Evolutionary conservation across 192 early-diverging fungal species (phyloP), one percentile per base, ranked within the genome.

Genomic region (Physocladia obscura): DNA sequence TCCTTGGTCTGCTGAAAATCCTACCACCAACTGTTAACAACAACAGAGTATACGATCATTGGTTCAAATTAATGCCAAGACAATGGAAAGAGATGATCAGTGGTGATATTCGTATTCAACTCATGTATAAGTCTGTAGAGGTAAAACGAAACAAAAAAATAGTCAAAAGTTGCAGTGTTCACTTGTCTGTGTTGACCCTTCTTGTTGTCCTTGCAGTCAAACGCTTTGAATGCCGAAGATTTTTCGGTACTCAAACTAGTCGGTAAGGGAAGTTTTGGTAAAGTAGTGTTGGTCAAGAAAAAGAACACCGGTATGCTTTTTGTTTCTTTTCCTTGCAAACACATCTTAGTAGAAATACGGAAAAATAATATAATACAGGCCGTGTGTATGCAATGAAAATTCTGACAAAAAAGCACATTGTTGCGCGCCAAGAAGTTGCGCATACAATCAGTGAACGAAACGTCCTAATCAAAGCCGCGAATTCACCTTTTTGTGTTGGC

Each of bases 401-500:
- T 6, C 82, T 93, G 2, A 78, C 81, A 50, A 93, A 93, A 72
- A 82, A 83, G 74, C 84, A 89, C 39, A 81, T 93, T 49, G 84
- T 93, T 31, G 83, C 87, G 64, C 84, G 88, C 48, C 86, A 90
- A 58, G 89, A 91, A 70, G 76, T 93, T 26, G 82, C 77, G 49
- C 91, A 92, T 65, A 92, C 91, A 5, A 73, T 93, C 1, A 82
- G 89, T 0, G 91, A 93, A 71, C 84, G 90, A 31, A 91, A 90
- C 74, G 89, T 92, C 27, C 76, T 91, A 5, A 85, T 91, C 39
- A 81, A 83, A 39, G 85, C 86, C 0, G 55, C 81, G 1, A 70
- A 78, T 24, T 86, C 94, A 62, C 94, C 96, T 26, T 98, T 98
- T 74, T 92, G 97, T 40, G 95, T 96, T 24, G 90, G 90, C 24